These are phyloP conservation scores for Trypanosoma brucei DNA, from an alignment of 208 protist genomes.

Conservation along the genomic window DNA sequence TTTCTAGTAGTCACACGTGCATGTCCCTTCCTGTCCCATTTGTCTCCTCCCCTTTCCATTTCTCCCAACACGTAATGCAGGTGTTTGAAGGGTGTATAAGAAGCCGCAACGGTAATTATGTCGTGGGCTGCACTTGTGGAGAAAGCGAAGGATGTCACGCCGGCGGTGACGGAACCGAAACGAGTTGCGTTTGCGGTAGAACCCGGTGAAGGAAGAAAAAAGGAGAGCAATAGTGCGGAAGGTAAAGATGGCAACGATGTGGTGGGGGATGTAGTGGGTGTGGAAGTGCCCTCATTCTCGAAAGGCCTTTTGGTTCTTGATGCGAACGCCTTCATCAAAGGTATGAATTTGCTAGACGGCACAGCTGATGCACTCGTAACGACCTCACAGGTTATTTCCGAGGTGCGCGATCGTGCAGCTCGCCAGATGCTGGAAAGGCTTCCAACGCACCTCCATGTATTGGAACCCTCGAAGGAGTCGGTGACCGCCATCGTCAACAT, in stretches of 20 bases:
- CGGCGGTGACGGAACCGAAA: slow-evolving; percentile 9
- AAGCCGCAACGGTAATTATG: slow-evolving; percentile 23
- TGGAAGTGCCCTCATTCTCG: slow-evolving; percentile 35
- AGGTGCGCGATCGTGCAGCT: slow-evolving; percentile 72
- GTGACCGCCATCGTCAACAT: slow-evolving; percentile 56
- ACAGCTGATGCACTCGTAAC: slow-evolving; percentile 81
- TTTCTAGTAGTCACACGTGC: too few relatives aligned
- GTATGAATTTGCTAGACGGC: slow-evolving; percentile 61
- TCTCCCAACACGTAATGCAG: neutral
- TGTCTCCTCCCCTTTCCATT: neutral
- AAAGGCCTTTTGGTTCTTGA: slow-evolving; percentile 82
- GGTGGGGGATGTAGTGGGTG: neutral
- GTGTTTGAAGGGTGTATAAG: neutral
- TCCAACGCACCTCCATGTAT: slow-evolving; percentile 54
- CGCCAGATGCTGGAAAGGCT: slow-evolving; percentile 67
- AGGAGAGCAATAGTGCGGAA: neutral
- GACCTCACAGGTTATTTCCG: slow-evolving; percentile 73
- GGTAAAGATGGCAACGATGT: neutral
- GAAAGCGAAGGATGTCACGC: slow-evolving; percentile 30
- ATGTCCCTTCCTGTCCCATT: too few relatives aligned
- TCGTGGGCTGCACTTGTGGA: slow-evolving; percentile 64
- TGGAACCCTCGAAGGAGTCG: slow-evolving; percentile 63
- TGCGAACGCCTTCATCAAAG: slow-evolving; percentile 87
- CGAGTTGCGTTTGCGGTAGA: slow-evolving; percentile 18
- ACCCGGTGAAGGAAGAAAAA: neutral